phyloP scores from a whole-genome alignment of 208 protist species.

The Phytomonas sp. region DNA sequence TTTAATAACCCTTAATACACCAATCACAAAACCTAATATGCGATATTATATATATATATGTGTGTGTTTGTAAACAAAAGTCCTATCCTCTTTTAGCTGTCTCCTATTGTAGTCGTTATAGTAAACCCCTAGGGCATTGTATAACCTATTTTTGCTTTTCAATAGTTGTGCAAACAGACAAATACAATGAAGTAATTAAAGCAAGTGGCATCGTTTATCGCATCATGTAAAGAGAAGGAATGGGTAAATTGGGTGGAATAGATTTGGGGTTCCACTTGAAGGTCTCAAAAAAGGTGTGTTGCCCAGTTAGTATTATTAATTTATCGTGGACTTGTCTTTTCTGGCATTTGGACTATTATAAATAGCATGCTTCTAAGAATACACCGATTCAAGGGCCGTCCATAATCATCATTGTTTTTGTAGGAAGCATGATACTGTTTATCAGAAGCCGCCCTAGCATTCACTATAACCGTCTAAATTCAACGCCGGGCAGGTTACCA shows the following conservation, averaged over 20 bases:
- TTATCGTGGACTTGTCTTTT: not conserved
- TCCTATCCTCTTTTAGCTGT: not conserved
- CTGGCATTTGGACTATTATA: not conserved
- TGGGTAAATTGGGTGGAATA: not conserved
- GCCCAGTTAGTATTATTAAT: not conserved
- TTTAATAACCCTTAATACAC: not conserved
- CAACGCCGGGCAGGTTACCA: not conserved
- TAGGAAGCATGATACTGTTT: not conserved
- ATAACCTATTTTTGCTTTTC: not conserved
- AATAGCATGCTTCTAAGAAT: no score
- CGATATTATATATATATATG: slow-evolving; percentile 3
- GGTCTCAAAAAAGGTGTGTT: not conserved
- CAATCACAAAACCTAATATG: slow-evolving; percentile 1
- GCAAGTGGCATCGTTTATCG: not conserved
- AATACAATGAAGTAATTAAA: slow-evolving; percentile 6
- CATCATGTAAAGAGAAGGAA: not conserved
- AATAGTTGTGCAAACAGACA: not conserved
- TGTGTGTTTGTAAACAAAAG: slow-evolving; percentile 4
- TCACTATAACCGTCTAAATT: not conserved
- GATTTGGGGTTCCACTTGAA: not conserved
- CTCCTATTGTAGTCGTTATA: not conserved
- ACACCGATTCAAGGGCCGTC: not conserved
- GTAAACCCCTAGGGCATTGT: not conserved
- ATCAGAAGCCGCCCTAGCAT: not conserved
- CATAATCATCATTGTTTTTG: not conserved